Base-by-base conservation (phyloP, 2,329 filamentous ascomycete species). In the Aspergillus floridensis region DNA sequence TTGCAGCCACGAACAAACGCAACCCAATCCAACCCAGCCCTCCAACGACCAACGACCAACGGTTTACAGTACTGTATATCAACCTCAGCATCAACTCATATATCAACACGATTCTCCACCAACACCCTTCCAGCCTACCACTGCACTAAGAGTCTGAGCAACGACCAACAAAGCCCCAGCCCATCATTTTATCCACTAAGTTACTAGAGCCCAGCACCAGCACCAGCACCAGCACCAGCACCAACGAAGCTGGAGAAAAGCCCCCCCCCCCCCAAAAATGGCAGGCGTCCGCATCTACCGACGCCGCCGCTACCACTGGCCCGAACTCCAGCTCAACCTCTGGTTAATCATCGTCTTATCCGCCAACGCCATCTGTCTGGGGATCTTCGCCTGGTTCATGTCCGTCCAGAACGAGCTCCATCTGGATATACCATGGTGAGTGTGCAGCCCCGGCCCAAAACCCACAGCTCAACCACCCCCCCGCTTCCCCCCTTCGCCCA, bases 291-390 rank as follows among this genome's bases (percentile, higher is more conserved):
- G 71, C 47, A 59, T 69, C 57, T 67, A 74, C 59, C 70, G 69
- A 50, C 73, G 72, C 31, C 74, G 77, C 21, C 75, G 81, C 67
- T 88, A 87, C 76, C 83, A 81, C 76, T 88, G 86, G 86, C 86
- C 86, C 2, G 85, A 88, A 72, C 77, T 84, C 52, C 85, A 87
- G 67, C 79, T 88, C 64, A 87, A 88, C 68, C 74, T 86, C 67
- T 88, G 86, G 86, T 82, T 85, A 56, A 82, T 88, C 65, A 77
- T 87, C 65, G 86, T 88, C 71, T 77, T 88, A 16, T 82, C 80
- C 0, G 81, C 82, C 2, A 84, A 84, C 11, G 80, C 82, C 26
- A 81, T 81, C 55, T 81, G 86, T 57, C 75, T 88, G 2, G 86
- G 86, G 7, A 80, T 88, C 48, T 86, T 84, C 67, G 81, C 84